phyloP scores from a whole-genome alignment of 805 yeast species.

The Kodamaea hsintzibuensis region DNA sequence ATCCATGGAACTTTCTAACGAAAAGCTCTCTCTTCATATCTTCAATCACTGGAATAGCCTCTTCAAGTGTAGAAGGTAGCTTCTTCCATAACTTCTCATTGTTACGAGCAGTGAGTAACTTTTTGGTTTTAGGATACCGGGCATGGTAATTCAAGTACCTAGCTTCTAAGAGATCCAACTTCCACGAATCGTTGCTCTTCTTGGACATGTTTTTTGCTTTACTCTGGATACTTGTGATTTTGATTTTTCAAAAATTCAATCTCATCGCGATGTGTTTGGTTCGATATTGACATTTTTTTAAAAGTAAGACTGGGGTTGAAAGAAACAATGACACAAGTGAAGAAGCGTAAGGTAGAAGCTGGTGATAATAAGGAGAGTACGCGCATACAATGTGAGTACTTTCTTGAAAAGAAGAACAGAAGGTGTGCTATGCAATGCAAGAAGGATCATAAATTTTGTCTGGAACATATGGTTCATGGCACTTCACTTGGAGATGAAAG shows the following conservation, averaged over 20 bases:
- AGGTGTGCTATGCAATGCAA: slow-evolving; percentile 63
- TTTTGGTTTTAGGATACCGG: slow-evolving; percentile 51
- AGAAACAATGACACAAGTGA: slow-evolving; percentile 7
- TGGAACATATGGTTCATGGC: slow-evolving; percentile 52
- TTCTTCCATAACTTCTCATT: slow-evolving; percentile 42
- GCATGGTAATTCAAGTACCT: slow-evolving; percentile 45
- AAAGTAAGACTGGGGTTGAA: not conserved
- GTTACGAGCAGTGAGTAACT: slow-evolving; percentile 45
- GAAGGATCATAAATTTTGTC: slow-evolving; percentile 52
- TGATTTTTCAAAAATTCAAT: slow-evolving; percentile 3
- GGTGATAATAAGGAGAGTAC: not conserved
- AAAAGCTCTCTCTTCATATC: slow-evolving; percentile 47
- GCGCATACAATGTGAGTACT: slow-evolving; percentile 42
- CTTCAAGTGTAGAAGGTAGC: slow-evolving; percentile 40
- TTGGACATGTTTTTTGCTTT: slow-evolving; percentile 13
- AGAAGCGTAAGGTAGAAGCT: slow-evolving; percentile 8
- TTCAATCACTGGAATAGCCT: slow-evolving; percentile 46
- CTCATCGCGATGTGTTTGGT: slow-evolving; percentile 5
- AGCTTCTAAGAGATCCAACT: slow-evolving; percentile 56
- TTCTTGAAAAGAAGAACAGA: slow-evolving; percentile 51
- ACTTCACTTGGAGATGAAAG: slow-evolving; percentile 32
- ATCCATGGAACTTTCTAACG: slow-evolving; percentile 50
- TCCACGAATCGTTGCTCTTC: slow-evolving; percentile 48
- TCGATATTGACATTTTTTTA: slow-evolving; percentile 3
- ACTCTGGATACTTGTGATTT: not conserved